Base-by-base conservation (phyloP, 306 rosid genomes). In the Echinosophora koreensis region DNA sequence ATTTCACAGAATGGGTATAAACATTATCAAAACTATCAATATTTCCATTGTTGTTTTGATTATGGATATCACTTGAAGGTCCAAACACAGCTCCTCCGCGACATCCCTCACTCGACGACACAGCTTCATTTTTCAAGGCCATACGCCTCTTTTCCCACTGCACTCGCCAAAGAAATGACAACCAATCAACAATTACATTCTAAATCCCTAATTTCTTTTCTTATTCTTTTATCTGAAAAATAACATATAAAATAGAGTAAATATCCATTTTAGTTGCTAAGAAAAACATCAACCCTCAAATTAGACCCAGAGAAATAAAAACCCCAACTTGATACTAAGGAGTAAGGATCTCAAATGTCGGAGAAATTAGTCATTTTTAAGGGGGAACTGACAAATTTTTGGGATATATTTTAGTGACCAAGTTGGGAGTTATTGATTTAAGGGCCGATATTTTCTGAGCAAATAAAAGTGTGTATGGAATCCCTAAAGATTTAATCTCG, bases 81-180 rank as follows among this genome's bases (percentile, higher is more conserved):
- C 86, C 92, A 66, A 73, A 37, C 8, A 67, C 79, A 16, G 84
- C 65, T 80, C 81, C 75, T 8, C 81, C 75, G 13, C 12, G 59
- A 76, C 85, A 30, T 51, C 82, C 84, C 51, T 66, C 87, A 13
- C 81, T 82, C 5, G 68, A 84, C 9, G 69, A 38, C 30, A 18
- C 80, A 81, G 87, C 87, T 46, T 86, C 88, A 60, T 47, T 56
- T 80, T 80, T 69, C 71, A 86, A 72, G 17, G 75, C 73, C 50
- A 11, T 16, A 64, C 96, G 92, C 84, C 77, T 89, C 85, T 90
- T 92, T 82, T 95, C 91, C 97, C 99, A 95, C 97, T 95, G 90
- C 80, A 87, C 41, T 47, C 58, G 42, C n/a, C 51, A 82, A 60
- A 76, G 50, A 63, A 86, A 54, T 9, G 15, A 65, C 74, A 28